Evolutionary conservation across 805 yeast genomes (phyloP).

Genomic region (Zygosaccharomyces lentus): DNA sequence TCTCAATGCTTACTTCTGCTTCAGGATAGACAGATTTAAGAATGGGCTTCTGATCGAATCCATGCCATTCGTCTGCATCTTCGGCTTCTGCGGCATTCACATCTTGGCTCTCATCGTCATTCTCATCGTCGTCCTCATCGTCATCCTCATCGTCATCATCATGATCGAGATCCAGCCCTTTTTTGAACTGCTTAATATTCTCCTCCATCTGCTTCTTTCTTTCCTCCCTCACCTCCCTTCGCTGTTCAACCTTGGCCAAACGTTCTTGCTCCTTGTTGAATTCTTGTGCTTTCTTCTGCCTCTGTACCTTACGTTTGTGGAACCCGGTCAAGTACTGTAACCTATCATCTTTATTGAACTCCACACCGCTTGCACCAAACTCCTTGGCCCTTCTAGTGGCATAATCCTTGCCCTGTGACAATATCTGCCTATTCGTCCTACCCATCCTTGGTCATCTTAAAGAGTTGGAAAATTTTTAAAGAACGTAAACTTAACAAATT

Average conservation of each 20-base stretch:
- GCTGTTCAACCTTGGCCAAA: constrained; percentile 66
- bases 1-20: constrained; percentile 46
- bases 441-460: constrained; percentile 4
- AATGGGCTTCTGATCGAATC: constrained; percentile 35
- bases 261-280: constrained; percentile 74
- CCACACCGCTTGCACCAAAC: constrained; percentile 76
- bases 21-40: constrained; percentile 34
- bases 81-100: constrained; percentile 16
- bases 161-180: constrained; percentile 23
- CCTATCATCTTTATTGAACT: constrained; percentile 75
- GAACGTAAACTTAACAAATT: not conserved
- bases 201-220: constrained; percentile 60
- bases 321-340: constrained; percentile 88
- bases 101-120: constrained; percentile 20
- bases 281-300: constrained; percentile 82
- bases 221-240: constrained; percentile 60
- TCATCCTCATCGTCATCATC: constrained; percentile 28
- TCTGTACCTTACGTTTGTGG: constrained; percentile 84
- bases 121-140: constrained; percentile 17
- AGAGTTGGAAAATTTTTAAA: not conserved
- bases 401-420: constrained; percentile 82
- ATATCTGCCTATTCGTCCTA: constrained; percentile 65
- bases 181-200: constrained; percentile 40
- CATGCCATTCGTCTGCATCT: constrained; percentile 38
- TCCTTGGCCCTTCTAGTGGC: constrained; percentile 61